Percentiles rank a stretch among this genome's conserved stretches.
phyloP scores from a whole-genome alignment of 1,284 basidiomycete genomes.

The Taiwanofungus camphoratus region DNA sequence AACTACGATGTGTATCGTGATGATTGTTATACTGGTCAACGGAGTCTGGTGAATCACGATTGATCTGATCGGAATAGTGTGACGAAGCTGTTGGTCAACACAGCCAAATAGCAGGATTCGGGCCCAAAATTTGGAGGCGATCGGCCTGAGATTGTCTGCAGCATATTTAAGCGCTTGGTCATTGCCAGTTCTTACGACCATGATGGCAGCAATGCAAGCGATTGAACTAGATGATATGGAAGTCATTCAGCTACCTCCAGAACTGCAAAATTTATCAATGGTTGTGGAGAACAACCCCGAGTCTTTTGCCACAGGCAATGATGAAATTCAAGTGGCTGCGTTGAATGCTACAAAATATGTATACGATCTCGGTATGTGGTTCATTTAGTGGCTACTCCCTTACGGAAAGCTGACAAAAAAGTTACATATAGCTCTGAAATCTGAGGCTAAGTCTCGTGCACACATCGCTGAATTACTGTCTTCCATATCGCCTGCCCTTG shows the following conservation, averaged over 20 bases:
- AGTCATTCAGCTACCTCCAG: constrained; percentile 27
- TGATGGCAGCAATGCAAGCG: constrained; percentile 1
- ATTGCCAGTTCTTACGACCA: background rate
- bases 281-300: constrained; percentile 51
- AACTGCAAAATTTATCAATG: constrained; percentile 44
- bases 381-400: background rate
- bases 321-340: constrained; percentile 53
- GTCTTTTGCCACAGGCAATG: constrained; percentile 49
- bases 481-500: constrained; percentile 54
- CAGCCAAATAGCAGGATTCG: constrained; percentile 9
- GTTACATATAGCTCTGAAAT: constrained; percentile 43
- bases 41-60: too few species aligned
- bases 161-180: background rate
- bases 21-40: too few species aligned
- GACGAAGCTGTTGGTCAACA: constrained; percentile 17
- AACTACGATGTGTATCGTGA: too few species aligned
- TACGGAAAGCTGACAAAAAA: background rate
- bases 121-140: constrained; percentile 15
- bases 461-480: constrained; percentile 65
- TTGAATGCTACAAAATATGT: constrained; percentile 69
- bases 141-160: background rate
- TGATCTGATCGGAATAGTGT: constrained; percentile 8
- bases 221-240: constrained; percentile 6
- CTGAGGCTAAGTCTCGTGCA: constrained; percentile 60
- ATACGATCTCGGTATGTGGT: constrained; percentile 71